phyloP scores from a whole-genome alignment of 192 early-diverging fungal genomes.

The Mortierella claussenii region DNA sequence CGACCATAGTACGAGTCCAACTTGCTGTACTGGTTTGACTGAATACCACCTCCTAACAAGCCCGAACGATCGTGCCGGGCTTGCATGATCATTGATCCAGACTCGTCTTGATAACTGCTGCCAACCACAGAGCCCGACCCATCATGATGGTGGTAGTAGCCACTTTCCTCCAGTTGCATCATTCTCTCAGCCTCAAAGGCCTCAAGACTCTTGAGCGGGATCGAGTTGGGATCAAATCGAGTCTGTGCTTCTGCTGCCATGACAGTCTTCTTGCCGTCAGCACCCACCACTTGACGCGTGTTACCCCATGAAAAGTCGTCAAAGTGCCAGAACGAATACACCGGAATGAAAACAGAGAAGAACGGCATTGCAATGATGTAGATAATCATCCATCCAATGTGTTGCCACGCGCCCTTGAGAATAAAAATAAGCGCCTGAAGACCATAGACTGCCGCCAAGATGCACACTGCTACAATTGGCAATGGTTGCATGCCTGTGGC shows the following conservation, averaged over 20 bases:
- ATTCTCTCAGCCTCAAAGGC: constrained; percentile 47
- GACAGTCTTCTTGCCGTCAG: constrained; percentile 75
- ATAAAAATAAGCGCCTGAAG: constrained; percentile 90
- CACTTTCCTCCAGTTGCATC: constrained; percentile 33
- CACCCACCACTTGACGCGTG: constrained; percentile 70
- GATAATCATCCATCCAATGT: constrained; percentile 96
- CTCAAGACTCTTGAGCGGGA: constrained; percentile 74
- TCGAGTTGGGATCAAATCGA: constrained; percentile 75
- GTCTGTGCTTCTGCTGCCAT: constrained; percentile 71
- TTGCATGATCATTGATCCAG: constrained; percentile 22
- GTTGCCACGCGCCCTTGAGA: constrained; percentile 77
- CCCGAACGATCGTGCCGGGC: constrained; percentile 53
- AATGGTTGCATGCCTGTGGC: constrained; percentile 66
- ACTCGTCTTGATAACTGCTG: constrained; percentile 29
- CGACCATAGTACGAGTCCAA: constrained; percentile 33
- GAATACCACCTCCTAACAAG: constrained; percentile 25
- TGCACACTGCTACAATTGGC: constrained; percentile 83
- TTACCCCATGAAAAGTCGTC: constrained; percentile 84
- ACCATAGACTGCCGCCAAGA: constrained; percentile 87
- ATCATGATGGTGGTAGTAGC: constrained; percentile 27
- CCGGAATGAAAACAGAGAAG: constrained; percentile 80
- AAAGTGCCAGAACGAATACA: constrained; percentile 86
- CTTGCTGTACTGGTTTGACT: constrained; percentile 46
- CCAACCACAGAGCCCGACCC: constrained; percentile 31
- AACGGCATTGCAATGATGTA: constrained; percentile 78